Evolutionary conservation across 2,329 filamentous ascomycete genomes (phyloP), one percentile per base, ranked within the genome.

Genomic region (Trichoderma arundinaceum): DNA sequence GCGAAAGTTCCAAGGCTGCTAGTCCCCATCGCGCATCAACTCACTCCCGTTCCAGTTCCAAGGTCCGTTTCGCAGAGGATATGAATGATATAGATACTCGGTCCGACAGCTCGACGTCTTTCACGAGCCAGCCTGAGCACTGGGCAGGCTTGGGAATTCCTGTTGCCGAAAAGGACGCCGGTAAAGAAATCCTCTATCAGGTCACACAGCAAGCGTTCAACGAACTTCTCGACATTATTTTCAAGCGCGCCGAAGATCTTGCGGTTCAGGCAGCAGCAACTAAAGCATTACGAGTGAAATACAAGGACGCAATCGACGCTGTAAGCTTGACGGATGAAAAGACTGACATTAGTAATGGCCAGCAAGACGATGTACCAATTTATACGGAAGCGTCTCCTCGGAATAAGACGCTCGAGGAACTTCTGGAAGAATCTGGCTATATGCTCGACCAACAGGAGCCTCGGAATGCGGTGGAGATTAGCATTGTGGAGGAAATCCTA

Each of bases 141-240:
- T 92, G 89, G 89, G 90, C 89, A 56, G 90, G 90, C 17, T 89
- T 92, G 76, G 90, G 92, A 60, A 88, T 96, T 15, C 90, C 91
- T 0, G 88, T 91, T 69, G 89, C 90, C 0, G 93, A 97, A 75
- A 86, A 85, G 66, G 93, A 97, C 75, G 88, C 92, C 6, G 92
- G 92, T 43, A 92, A 90, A 71, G 92, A 98, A 74, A 90, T 97
- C 4, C 81, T 98, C 1, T 97, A 96, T 73, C 92, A 97, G 75
- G 88, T 96, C 38, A 93, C 92, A 0, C 93, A 97, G 76, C 91
- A 97, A 76, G 77, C 92, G 0, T 92, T 97, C 79, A 97, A 98
- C 73, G 93, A 98, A 77, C 82, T 98, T 2, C 85, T 99, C 0
- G 92, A 98, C 73, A 85, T 88, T 1, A 83, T 99, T 0, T 99